Percentiles rank a stretch among this genome's conserved stretches.
These are phyloP conservation scores for Nicotiana tomentosiformis DNA, from an alignment of 257 asterid species.

Conservation along the genomic window DNA sequence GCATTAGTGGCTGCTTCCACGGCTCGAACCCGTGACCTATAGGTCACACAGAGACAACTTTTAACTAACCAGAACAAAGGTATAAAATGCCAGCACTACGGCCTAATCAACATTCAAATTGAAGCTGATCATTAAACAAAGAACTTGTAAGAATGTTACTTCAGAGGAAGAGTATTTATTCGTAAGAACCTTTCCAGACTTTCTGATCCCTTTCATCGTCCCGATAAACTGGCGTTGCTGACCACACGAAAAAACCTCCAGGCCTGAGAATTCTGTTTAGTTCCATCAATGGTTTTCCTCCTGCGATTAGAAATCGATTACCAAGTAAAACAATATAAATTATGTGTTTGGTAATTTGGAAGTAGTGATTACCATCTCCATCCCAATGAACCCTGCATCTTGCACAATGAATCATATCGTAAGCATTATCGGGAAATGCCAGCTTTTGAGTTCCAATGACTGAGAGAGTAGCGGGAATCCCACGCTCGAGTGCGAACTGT, in stretches of 20 bases:
- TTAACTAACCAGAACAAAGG: background rate
- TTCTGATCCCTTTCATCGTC: slow-evolving; percentile 51
- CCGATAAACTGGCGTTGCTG: slow-evolving; percentile 90
- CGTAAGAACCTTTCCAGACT: slow-evolving; percentile 58
- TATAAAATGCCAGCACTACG: background rate
- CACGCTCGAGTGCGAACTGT: slow-evolving; percentile 77
- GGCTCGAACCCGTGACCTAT: too few relatives aligned
- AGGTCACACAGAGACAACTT: too few relatives aligned
- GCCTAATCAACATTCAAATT: background rate
- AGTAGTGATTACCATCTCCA: slow-evolving; percentile 53
- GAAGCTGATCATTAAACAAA: background rate
- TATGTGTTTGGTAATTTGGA: slow-evolving; percentile 1
- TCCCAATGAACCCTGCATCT: slow-evolving; percentile 81
- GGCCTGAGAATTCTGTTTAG: slow-evolving; percentile 90
- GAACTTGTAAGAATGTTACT: background rate
- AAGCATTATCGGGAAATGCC: slow-evolving; percentile 56
- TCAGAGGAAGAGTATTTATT: background rate
- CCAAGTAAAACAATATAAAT: slow-evolving; percentile 4
- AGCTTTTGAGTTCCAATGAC: slow-evolving; percentile 65
- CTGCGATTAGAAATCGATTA: slow-evolving; percentile 34
- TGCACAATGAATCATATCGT: slow-evolving; percentile 65
- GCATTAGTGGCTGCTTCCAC: too few relatives aligned
- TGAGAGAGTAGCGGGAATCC: slow-evolving; percentile 63
- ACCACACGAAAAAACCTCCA: slow-evolving; percentile 93
- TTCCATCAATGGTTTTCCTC: slow-evolving; percentile 84